A percentile compares a stretch with the other conserved stretches of the same genome.
These are phyloP conservation scores for Xylaria cubensis DNA, from an alignment of 495 filamentous ascomycete genomes.

Conservation along the genomic window DNA sequence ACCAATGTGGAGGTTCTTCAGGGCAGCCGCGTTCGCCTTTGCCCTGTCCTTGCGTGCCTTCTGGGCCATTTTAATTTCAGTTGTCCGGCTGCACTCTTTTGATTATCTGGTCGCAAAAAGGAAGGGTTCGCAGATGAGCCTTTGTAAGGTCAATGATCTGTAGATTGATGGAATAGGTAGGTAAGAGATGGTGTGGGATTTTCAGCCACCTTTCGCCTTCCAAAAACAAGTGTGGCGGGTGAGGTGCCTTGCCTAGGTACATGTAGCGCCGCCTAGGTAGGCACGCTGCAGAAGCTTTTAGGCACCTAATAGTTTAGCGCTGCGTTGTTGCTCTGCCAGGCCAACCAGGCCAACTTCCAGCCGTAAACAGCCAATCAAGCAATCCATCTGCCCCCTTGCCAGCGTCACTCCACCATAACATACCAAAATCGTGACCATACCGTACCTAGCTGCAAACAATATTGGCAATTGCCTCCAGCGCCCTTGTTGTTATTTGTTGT, in stretches of 20 bases:
- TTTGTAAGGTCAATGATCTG: neutral
- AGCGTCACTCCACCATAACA: constrained; percentile 45
- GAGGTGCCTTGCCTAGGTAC: neutral
- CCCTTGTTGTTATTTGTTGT: constrained; percentile 25
- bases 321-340: constrained; percentile 41
- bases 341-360: constrained; percentile 13
- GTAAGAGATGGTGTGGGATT: neutral
- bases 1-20: constrained; percentile 81
- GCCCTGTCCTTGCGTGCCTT: constrained; percentile 95
- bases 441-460: constrained; percentile 19
- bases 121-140: no score
- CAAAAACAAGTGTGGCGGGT: constrained; percentile 10
- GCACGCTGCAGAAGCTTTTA: neutral
- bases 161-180: neutral
- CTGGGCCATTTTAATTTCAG: constrained; percentile 61
- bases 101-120: no score
- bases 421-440: constrained; percentile 42
- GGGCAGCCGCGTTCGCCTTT: constrained; percentile 72
- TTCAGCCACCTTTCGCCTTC: constrained; percentile 5
- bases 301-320: constrained; percentile 31
- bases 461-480: constrained; percentile 27
- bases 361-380: constrained; percentile 33
- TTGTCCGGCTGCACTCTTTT: neutral
- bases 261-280: neutral
- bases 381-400: constrained; percentile 24